Conservation (phyloP, 2,329 filamentous ascomycete genomes). For the Colletotrichum euphorbiae region DNA sequence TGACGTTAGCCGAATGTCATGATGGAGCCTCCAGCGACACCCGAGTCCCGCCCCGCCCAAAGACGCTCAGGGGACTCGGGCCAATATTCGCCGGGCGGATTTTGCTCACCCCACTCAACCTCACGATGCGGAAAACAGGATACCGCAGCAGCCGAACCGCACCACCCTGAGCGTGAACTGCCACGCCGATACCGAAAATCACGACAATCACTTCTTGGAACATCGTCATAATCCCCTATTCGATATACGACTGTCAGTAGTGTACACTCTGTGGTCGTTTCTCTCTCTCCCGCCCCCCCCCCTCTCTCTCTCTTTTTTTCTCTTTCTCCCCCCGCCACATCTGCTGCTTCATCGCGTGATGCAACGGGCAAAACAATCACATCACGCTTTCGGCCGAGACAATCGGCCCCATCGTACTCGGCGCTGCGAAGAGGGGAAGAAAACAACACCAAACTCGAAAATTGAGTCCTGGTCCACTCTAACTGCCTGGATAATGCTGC, state of each 20-base stretch:
- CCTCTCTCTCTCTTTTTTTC: no score
- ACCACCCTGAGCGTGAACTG: not conserved
- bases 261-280: not conserved
- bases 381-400: slow-evolving; percentile 23
- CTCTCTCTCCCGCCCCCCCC: no score
- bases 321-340: no score
- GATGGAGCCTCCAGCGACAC: slow-evolving; percentile 16
- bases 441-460: slow-evolving; percentile 2
- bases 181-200: not conserved
- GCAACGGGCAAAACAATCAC: not conserved
- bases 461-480: slow-evolving; percentile 32
- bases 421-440: not conserved
- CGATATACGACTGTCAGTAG: not conserved
- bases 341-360: not conserved
- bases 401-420: not conserved
- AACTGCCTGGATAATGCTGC: slow-evolving; percentile 37
- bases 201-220: slow-evolving; percentile 5
- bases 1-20: slow-evolving; percentile 35
- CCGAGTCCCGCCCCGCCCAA: no score
- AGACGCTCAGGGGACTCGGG: slow-evolving; percentile 14
- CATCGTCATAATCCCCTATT: slow-evolving; percentile 15
- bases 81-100: slow-evolving; percentile 34
- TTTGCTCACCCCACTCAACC: slow-evolving; percentile 28
- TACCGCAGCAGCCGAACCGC: not conserved
- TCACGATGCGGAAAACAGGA: slow-evolving; percentile 20